Base-by-base conservation (phyloP, 1,284 basidiomycete genomes). In the Trichosporon coremiiforme region DNA sequence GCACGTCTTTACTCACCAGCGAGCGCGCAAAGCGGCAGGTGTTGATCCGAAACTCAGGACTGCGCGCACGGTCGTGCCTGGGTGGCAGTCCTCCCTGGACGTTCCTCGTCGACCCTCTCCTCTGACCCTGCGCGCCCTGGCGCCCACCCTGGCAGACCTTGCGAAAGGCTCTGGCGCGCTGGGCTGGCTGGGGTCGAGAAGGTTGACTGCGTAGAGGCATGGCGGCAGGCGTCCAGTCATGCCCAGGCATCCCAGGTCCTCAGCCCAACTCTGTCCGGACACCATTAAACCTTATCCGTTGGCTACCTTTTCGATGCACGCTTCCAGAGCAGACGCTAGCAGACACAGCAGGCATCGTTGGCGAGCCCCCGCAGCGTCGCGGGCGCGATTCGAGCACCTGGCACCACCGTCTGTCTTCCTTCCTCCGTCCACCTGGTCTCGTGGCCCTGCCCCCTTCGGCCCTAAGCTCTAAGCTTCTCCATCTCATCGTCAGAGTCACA, bases 11-110 rank as follows among this genome's bases (percentile, higher is more conserved):
- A 55, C 20, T n/a, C 25, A 9, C 22, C 20, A 17, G 20, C 53
- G 8, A 55, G 53, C 41, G 36, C 41, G 41, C 41, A n/a, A 20
- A 8, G 50, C 50, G 50, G 25, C 31, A 31, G 36, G 36, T 35
- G 29, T 33, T 62, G 29, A 62, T 62, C 57, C 57, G 57, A 62
- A 62, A 62, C 57, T 62, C 57, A 62, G 57, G 57, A 17, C 29
- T n/a, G 13, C 31, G 57, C 29, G 22, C 13, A n/a, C 2, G 4
- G 20, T 13, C 12, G 57, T 62, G 57, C 57, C 57, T 62, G 31
- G 57, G 15, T 57, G 13, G 13, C 53, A 5, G 6, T 25, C 17
- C n/a, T 45, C 41, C 41, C 41, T 45, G 41, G 17, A 7, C 6
- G 5, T 41, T 4, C 17, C 41, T 45, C 4, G 41, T 8, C 17